A percentile compares a stretch with the other conserved stretches of the same genome.
phyloP scores from a whole-genome alignment of 495 filamentous ascomycete genomes.

The Bacidia rubella region DNA sequence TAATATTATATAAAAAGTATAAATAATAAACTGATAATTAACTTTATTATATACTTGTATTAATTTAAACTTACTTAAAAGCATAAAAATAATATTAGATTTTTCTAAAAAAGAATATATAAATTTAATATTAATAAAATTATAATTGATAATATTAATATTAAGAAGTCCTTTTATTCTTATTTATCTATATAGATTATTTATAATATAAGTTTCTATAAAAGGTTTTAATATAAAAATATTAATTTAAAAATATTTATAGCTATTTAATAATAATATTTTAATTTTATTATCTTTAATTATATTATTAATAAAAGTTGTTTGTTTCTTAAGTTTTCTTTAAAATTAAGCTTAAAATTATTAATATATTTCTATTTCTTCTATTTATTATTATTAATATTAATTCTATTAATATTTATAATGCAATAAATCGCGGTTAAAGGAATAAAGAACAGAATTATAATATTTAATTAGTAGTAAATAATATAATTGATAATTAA shows the following conservation, averaged over 20 bases:
- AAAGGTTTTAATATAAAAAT: not conserved
- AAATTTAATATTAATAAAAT: not conserved
- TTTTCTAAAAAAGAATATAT: not conserved
- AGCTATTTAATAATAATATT: not conserved
- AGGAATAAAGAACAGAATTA: too few species aligned
- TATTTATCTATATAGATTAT: too few species aligned
- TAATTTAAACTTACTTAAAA: not conserved
- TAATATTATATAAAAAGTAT: not conserved
- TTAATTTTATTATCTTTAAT: not conserved
- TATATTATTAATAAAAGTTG: not conserved
- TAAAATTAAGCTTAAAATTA: not conserved
- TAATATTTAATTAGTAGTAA: too few species aligned
- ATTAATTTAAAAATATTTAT: not conserved
- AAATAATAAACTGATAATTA: not conserved
- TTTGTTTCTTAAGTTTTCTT: not conserved
- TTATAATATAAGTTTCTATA: not conserved
- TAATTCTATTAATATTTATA: too few species aligned
- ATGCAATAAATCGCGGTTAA: too few species aligned
- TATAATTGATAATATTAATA: not conserved
- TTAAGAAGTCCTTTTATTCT: too few species aligned
- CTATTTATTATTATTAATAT: not conserved
- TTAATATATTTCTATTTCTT: not conserved
- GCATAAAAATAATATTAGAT: not conserved
- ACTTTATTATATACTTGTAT: not conserved
- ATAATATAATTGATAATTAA: not conserved